Conservation (phyloP, 2,329 filamentous ascomycete species). For the Cladophialophora bantiana region DNA sequence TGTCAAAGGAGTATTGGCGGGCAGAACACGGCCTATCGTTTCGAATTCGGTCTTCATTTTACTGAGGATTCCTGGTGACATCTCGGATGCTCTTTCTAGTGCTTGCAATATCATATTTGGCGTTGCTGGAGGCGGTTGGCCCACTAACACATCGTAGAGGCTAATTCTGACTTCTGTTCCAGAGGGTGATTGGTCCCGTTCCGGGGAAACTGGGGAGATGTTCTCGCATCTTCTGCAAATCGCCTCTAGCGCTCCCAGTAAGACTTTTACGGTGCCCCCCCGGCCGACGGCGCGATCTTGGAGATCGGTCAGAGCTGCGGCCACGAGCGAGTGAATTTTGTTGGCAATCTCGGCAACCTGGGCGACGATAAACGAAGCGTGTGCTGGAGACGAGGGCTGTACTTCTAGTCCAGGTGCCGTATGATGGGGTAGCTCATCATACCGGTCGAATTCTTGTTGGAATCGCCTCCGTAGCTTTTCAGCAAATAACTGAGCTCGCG, state of each 20-base stretch:
- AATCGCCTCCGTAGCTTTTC: slow-evolving; percentile 2
- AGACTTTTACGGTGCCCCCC: neutral
- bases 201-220: neutral
- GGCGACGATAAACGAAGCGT: neutral
- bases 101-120: neutral
- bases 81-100: neutral
- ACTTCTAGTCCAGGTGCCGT: neutral
- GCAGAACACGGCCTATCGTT: neutral
- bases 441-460: neutral
- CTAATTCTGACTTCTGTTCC: neutral
- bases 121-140: neutral
- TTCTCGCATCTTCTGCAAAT: neutral
- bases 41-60: neutral
- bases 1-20: neutral
- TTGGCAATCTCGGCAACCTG: neutral
- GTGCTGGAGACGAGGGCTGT: neutral
- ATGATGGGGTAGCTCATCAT: neutral
- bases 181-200: neutral
- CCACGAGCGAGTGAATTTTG: neutral
- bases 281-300: neutral
- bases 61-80: neutral
- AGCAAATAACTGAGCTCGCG: neutral
- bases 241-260: neutral
- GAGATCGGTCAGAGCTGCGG: neutral
- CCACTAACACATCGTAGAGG: neutral